These are phyloP conservation scores for Papilionanthe hybrid DNA, from an alignment of 116 monocot species.

Conservation along the genomic window DNA sequence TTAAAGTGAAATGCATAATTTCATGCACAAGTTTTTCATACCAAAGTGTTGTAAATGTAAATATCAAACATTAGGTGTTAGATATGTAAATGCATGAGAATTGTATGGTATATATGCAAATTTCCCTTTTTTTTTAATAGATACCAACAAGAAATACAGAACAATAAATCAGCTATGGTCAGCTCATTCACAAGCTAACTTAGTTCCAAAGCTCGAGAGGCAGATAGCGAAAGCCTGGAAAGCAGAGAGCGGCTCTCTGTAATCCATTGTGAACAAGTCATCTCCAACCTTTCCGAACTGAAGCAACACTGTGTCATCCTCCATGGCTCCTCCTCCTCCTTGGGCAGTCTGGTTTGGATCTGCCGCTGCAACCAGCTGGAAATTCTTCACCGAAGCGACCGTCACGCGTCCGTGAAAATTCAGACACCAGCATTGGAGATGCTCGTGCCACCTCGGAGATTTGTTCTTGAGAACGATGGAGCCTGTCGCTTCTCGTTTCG, in stretches of 20 bases:
- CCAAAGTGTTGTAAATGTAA: no score
- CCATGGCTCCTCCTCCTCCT: conserved; percentile 8
- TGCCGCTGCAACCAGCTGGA: conserved; percentile 62
- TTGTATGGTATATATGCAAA: no score
- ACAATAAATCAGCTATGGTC: not conserved
- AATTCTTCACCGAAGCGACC: conserved; percentile 93
- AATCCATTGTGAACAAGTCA: conserved; percentile 91
- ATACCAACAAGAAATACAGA: not conserved
- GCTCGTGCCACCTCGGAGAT: conserved; percentile 90
- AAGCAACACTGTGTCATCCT: conserved; percentile 63
- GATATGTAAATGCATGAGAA: no score
- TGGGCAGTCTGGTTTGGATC: conserved; percentile 23
- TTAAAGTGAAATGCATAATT: no score
- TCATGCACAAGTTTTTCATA: no score
- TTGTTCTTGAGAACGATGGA: conserved; percentile 60
- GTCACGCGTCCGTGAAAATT: conserved; percentile 95
- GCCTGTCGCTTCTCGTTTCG: not conserved
- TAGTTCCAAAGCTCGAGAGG: conserved; percentile 88
- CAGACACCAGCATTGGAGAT: conserved; percentile 96
- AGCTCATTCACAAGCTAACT: conserved; percentile 76
- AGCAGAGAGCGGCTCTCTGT: conserved; percentile 72
- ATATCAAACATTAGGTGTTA: no score
- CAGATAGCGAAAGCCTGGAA: conserved; percentile 92
- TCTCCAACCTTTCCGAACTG: conserved; percentile 89
- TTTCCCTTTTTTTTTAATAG: not conserved